phyloP scores from a whole-genome alignment of 352 stramenopile species.

The Phytophthora multivora region DNA sequence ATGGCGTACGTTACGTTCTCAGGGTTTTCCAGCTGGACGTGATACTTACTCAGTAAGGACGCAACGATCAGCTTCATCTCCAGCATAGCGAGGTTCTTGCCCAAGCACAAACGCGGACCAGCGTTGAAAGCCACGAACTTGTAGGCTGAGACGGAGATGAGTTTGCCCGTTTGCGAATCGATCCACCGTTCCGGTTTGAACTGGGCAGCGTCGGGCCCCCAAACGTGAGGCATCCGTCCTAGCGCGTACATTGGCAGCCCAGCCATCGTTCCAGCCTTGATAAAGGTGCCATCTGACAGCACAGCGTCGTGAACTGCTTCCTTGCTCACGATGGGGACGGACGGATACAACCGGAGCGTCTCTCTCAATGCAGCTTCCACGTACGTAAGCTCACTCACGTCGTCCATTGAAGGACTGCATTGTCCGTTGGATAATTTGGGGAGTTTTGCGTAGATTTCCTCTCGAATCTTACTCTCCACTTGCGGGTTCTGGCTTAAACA shows the following conservation, averaged over 20 bases:
- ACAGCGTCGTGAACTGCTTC: slow-evolving; percentile 28
- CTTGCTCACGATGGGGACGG: slow-evolving; percentile 52
- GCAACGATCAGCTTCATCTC: slow-evolving; percentile 83
- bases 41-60: slow-evolving; percentile 63
- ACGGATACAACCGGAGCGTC: slow-evolving; percentile 68
- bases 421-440: slow-evolving; percentile 20
- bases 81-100: slow-evolving; percentile 76
- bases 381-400: slow-evolving; percentile 51
- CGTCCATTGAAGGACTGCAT: slow-evolving; percentile 40
- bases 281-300: slow-evolving; percentile 63
- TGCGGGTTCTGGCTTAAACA: slow-evolving; percentile 54
- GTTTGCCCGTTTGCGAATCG: slow-evolving; percentile 38
- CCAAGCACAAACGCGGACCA: slow-evolving; percentile 71
- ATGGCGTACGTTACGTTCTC: slow-evolving; percentile 55
- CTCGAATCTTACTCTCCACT: slow-evolving; percentile 49
- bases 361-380: slow-evolving; percentile 60
- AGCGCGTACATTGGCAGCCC: slow-evolving; percentile 57
- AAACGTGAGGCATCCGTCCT: slow-evolving; percentile 60
- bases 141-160: slow-evolving; percentile 48
- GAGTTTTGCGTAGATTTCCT: slow-evolving; percentile 45
- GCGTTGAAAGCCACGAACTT: slow-evolving; percentile 79
- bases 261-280: slow-evolving; percentile 40
- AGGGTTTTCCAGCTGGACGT: slow-evolving; percentile 40
- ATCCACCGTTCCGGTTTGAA: slow-evolving; percentile 79
- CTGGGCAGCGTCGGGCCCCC: slow-evolving; percentile 55